Evolutionary conservation across 441 rosid species (phyloP).

Genomic region (Jatropha podagrica): DNA sequence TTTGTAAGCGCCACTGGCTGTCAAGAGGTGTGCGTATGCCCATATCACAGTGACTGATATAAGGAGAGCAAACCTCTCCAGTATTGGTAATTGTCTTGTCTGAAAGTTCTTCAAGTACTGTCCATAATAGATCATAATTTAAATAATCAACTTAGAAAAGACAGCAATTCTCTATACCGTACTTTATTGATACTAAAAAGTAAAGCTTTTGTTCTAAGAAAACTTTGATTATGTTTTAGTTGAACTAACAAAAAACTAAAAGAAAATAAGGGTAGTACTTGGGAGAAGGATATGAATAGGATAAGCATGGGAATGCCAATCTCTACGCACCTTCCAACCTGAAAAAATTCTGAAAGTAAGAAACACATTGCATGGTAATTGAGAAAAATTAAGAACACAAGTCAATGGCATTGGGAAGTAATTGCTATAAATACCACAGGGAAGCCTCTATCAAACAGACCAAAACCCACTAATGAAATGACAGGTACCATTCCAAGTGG

Average conservation of each 20-base stretch:
- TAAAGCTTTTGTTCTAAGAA: too few species aligned
- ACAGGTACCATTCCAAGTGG: constrained; percentile 99
- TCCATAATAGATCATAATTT: constrained; percentile 6
- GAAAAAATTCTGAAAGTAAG: constrained; percentile 23
- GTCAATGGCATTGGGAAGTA: constrained; percentile 6
- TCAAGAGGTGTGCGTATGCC: constrained; percentile 97
- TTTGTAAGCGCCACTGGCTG: constrained; percentile 96
- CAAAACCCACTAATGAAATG: constrained; percentile 88
- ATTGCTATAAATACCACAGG: constrained; percentile 62
- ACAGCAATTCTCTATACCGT: neutral
- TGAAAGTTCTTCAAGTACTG: constrained; percentile 89
- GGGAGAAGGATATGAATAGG: constrained; percentile 80
- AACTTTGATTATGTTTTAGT: neutral
- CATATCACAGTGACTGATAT: constrained; percentile 79
- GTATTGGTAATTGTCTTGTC: constrained; percentile 62
- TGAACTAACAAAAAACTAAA: neutral
- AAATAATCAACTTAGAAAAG: constrained; percentile 5
- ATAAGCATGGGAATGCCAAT: constrained; percentile 94
- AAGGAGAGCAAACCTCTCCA: constrained; percentile 89
- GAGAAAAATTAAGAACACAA: neutral
- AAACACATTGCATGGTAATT: neutral
- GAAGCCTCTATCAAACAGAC: constrained; percentile 97
- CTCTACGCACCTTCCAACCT: constrained; percentile 93
- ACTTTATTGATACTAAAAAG: neutral
- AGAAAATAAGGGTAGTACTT: constrained; percentile 46